Conservation (phyloP, 2,329 filamentous ascomycete species). For the Lasiodiplodia sp. region DNA sequence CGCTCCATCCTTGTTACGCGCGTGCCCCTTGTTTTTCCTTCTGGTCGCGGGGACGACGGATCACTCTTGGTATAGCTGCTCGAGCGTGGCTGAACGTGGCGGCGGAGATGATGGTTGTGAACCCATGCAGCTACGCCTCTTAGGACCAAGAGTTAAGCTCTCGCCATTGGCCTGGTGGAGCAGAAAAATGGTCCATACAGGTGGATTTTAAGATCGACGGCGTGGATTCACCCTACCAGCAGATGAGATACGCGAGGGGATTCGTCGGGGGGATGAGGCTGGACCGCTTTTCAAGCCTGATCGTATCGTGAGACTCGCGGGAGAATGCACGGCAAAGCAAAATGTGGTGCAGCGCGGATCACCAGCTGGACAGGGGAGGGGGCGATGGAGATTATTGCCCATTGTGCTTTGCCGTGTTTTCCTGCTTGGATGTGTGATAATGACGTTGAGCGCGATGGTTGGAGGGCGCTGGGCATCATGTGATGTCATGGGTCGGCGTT, state of each 20-base stretch:
- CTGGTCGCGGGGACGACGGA: not conserved
- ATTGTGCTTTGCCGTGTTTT: slow-evolving; percentile 5
- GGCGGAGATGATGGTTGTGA: slow-evolving; percentile 19
- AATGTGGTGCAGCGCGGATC: not conserved
- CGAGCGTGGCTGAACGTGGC: slow-evolving; percentile 8
- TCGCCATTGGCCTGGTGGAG: not conserved
- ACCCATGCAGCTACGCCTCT: slow-evolving; percentile 10
- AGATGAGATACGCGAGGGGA: slow-evolving; percentile 4
- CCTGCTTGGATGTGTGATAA: slow-evolving; percentile 4
- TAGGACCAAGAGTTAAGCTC: not conserved
- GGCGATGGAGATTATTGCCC: not conserved
- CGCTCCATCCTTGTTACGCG: slow-evolving; percentile 6
- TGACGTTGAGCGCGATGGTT: slow-evolving; percentile 21
- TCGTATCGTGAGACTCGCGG: not conserved
- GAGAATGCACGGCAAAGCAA: not conserved
- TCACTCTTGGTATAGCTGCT: not conserved
- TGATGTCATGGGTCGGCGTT: slow-evolving; percentile 23
- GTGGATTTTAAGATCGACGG: not conserved
- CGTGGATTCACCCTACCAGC: not conserved
- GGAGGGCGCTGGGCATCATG: slow-evolving; percentile 11
- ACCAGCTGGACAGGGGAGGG: slow-evolving; percentile 9
- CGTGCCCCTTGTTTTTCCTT: not conserved
- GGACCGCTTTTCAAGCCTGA: slow-evolving; percentile 10
- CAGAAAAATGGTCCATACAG: not conserved
- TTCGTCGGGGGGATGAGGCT: slow-evolving; percentile 7